Percentiles rank a stretch among this genome's conserved stretches.
phyloP scores from a whole-genome alignment of 169 alveolate species.

The Plasmodium berghei region DNA sequence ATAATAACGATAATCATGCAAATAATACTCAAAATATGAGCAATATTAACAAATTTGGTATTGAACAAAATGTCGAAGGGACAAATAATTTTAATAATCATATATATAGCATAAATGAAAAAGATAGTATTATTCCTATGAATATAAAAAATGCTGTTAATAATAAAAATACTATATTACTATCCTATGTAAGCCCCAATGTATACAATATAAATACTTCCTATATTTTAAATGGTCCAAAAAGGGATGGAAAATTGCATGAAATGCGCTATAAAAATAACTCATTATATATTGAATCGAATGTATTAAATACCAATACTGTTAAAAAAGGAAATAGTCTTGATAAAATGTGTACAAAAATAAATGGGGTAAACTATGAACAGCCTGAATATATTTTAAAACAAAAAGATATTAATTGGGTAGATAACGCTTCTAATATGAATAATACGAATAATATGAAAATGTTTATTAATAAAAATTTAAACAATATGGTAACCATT shows the following conservation, averaged over 20 bases:
- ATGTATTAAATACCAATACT: not conserved
- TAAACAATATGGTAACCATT: not conserved
- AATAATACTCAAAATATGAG: not conserved
- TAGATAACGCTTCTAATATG: not conserved
- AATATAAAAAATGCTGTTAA: not conserved
- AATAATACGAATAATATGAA: not conserved
- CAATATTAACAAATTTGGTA: not conserved
- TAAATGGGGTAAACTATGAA: not conserved
- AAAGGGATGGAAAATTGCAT: too few species aligned
- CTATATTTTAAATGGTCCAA: too few species aligned
- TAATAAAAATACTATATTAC: not conserved
- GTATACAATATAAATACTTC: too few species aligned
- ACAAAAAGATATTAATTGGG: not conserved
- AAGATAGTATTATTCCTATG: not conserved
- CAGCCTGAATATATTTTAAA: not conserved
- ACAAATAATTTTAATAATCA: not conserved
- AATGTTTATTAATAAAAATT: not conserved
- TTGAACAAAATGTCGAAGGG: not conserved
- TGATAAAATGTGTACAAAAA: slow-evolving; percentile 18
- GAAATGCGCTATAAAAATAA: not conserved
- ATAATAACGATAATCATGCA: not conserved
- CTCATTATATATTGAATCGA: not conserved
- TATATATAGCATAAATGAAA: not conserved
- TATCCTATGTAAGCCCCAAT: too few species aligned
- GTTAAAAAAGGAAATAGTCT: not conserved